phyloP scores from a whole-genome alignment of 2,329 filamentous ascomycete species.

The Eutypa lata region DNA sequence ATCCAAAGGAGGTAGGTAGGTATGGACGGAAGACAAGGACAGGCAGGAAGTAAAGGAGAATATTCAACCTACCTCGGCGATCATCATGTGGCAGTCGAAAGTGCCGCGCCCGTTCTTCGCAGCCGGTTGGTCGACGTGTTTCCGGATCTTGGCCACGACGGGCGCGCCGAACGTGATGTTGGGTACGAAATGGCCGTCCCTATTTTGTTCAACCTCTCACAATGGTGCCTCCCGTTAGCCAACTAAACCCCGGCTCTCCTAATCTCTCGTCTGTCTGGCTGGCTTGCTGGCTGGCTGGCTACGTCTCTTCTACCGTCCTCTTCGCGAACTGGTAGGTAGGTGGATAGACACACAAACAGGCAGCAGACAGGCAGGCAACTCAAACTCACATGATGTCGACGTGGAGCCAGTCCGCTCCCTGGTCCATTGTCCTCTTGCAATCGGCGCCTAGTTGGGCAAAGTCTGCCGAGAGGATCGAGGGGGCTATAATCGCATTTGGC shows the following conservation, averaged over 20 bases:
- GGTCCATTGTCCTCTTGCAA: conserved; percentile 79
- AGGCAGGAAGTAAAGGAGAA: neutral
- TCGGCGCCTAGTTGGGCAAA: conserved; percentile 85
- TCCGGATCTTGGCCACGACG: conserved; percentile 89
- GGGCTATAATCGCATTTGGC: conserved; percentile 89
- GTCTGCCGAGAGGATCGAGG: conserved; percentile 96
- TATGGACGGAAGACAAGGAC: too few relatives aligned
- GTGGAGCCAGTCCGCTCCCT: conserved; percentile 90
- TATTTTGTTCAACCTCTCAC: conserved; percentile 28
- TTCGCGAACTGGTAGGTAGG: too few relatives aligned
- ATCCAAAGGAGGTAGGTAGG: neutral
- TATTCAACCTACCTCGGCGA: conserved; percentile 70
- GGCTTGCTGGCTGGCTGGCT: too few relatives aligned
- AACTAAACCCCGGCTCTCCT: neutral
- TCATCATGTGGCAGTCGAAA: conserved; percentile 99
- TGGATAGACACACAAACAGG: too few relatives aligned
- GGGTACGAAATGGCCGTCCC: conserved; percentile 98
- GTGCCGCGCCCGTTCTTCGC: conserved; percentile 75
- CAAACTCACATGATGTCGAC: conserved; percentile 78
- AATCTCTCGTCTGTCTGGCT: too few relatives aligned
- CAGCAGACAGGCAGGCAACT: too few relatives aligned
- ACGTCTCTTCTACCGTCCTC: too few relatives aligned
- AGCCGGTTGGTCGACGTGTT: conserved; percentile 74
- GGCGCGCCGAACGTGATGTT: conserved; percentile 97
- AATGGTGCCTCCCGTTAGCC: too few relatives aligned